phyloP scores from a whole-genome alignment of 2,329 filamentous ascomycete genomes.

The Malbranchea zuffiana region DNA sequence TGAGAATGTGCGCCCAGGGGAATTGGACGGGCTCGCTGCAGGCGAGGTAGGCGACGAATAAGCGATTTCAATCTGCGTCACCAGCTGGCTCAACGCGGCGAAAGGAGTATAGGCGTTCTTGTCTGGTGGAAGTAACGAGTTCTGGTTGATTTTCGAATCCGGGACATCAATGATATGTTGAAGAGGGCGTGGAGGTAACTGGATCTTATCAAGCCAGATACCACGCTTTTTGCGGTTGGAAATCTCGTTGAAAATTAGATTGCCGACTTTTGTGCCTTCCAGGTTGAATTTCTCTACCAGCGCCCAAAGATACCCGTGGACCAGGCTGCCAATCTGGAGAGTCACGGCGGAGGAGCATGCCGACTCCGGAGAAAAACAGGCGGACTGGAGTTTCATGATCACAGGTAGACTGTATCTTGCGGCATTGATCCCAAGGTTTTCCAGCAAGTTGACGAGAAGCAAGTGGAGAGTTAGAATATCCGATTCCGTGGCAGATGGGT shows the following conservation, averaged over 20 bases:
- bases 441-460: conserved; percentile 61
- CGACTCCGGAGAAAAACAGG: conserved; percentile 42
- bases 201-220: conserved; percentile 68
- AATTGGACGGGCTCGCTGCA: conserved; percentile 56
- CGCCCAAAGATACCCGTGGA: conserved; percentile 81
- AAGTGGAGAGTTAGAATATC: conserved; percentile 70
- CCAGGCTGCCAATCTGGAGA: conserved; percentile 69
- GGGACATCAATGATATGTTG: conserved; percentile 43
- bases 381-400: conserved; percentile 79
- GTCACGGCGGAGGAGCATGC: conserved; percentile 49
- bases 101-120: conserved; percentile 56
- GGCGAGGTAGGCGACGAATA: conserved; percentile 52
- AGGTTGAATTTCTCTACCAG: conserved; percentile 68
- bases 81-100: conserved; percentile 58
- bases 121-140: conserved; percentile 35
- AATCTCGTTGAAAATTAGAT: conserved; percentile 65
- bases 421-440: conserved; percentile 72
- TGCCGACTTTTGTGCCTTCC: conserved; percentile 56
- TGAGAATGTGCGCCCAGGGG: conserved; percentile 54
- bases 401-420: conserved; percentile 70
- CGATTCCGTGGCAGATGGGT: conserved; percentile 58
- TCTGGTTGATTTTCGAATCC: conserved; percentile 25
- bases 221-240: conserved; percentile 59
- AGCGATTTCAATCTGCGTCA: conserved; percentile 60
- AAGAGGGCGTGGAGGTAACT: conserved; percentile 56